Base-by-base conservation (phyloP, 2,329 filamentous ascomycete genomes). In the Apiospora hydei region DNA sequence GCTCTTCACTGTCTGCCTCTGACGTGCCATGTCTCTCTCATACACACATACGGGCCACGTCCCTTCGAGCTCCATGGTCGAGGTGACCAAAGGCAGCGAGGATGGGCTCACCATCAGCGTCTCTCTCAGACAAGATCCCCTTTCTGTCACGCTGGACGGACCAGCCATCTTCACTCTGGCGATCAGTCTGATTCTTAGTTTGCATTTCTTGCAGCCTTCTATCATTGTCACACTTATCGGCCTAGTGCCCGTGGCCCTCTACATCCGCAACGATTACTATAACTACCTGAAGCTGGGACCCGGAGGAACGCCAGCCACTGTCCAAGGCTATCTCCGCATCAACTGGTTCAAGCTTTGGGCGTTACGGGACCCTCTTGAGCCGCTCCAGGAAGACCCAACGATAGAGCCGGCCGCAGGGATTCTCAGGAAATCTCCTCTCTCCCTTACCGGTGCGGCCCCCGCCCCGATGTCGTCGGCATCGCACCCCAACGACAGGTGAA, bases 271-370 rank as follows among this genome's bases (percentile, higher is more conserved):
- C 78, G 93, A 96, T 84, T 96, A 94, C 82, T 84, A 86, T 70
- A 92, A 91, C 80, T 96, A 94, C 82, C 84, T 96, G 74, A 88
- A 88, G 51, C 89, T 97, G 26, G 94, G 94, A 0, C 94, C 93
- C 0, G 94, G 94, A 34, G 94, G 94, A 72, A 96, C 93, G 0
- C 93, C 94, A 0, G 88, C 91, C 3, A 96, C 92, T 0, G 88
- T 93, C 57, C 75, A 82, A 6, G 94, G 94, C 75, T 97, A 96
- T 81, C 82, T 94, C 38, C 88, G 89, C 71, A 91, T 96, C 81
- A 92, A 91, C 74, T 89, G 90, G 81, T 88, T 96, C 68, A 90
- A 92, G 14, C 83, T 95, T 67, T 91, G 94, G 84, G 88, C 89
- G 47, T 86, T 96, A 5, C 88, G 90, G 7, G 87, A 96, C 77